phyloP scores from a whole-genome alignment of 2,329 filamentous ascomycete species.

The Davidsoniella eucalypti region DNA sequence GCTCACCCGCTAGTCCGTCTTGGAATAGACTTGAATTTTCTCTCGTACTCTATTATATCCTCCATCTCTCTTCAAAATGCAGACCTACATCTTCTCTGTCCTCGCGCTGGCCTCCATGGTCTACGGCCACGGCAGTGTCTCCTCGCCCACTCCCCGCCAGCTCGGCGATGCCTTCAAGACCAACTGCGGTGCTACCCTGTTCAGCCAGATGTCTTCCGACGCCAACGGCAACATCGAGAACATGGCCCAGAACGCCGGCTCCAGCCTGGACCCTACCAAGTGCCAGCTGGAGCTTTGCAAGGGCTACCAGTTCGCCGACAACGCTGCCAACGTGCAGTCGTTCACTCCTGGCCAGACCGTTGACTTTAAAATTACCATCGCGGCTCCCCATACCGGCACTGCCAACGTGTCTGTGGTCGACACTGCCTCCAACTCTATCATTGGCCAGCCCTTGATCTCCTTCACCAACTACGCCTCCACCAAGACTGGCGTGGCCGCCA shows the following conservation, averaged over 20 bases:
- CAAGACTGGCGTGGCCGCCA: slow-evolving; percentile 21
- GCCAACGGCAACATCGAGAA: slow-evolving; percentile 24
- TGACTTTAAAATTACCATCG: slow-evolving; percentile 24
- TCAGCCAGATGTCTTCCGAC: slow-evolving; percentile 20
- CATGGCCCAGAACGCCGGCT: slow-evolving; percentile 17
- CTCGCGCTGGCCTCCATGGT: slow-evolving; percentile 15
- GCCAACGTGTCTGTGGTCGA: slow-evolving; percentile 42
- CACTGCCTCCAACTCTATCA: slow-evolving; percentile 32
- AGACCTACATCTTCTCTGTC: slow-evolving; percentile 8
- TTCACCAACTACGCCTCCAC: slow-evolving; percentile 39
- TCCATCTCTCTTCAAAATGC: slow-evolving; percentile 9
- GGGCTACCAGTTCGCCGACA: slow-evolving; percentile 30
- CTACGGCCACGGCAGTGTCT: slow-evolving; percentile 29
- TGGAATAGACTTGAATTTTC: background rate
- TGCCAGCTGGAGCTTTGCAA: slow-evolving; percentile 25
- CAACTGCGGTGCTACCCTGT: slow-evolving; percentile 28
- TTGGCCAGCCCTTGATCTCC: slow-evolving; percentile 35
- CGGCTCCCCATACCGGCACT: slow-evolving; percentile 29
- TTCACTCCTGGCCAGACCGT: slow-evolving; percentile 28
- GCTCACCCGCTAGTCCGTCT: background rate
- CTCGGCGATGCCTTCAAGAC: slow-evolving; percentile 27
- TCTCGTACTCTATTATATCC: background rate
- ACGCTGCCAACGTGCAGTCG: slow-evolving; percentile 25
- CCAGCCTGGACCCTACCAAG: slow-evolving; percentile 15
- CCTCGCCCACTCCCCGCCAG: slow-evolving; percentile 24